These are phyloP conservation scores for Calocybe cyanea DNA, from an alignment of 768 basidiomycete genomes.

Conservation along the genomic window DNA sequence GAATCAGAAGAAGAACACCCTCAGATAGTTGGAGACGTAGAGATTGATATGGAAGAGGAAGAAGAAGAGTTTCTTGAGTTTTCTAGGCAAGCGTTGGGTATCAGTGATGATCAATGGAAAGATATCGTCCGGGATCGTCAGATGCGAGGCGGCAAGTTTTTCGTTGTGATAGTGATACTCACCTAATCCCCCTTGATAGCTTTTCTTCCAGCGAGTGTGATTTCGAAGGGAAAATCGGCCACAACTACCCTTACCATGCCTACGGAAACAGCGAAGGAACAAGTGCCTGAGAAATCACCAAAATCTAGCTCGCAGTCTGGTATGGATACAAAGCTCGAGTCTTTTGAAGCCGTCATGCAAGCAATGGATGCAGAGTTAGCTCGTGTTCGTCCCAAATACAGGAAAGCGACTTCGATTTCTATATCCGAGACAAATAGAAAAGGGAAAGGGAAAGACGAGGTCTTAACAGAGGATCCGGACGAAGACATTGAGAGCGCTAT, in stretches of 20 bases:
- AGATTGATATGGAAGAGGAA: slow-evolving; percentile 90
- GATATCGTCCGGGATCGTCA: slow-evolving; percentile 80
- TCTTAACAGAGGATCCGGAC: slow-evolving; percentile 36
- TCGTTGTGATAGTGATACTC: not conserved
- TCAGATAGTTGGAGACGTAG: slow-evolving; percentile 77
- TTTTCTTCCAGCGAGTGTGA: slow-evolving; percentile 55
- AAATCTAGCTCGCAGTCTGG: slow-evolving; percentile 35
- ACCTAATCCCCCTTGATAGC: slow-evolving; percentile 31
- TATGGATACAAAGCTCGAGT: slow-evolving; percentile 72
- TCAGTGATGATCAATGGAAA: slow-evolving; percentile 84
- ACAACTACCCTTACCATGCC: not conserved
- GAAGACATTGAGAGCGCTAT: slow-evolving; percentile 80
- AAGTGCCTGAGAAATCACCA: slow-evolving; percentile 13
- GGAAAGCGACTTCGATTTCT: slow-evolving; percentile 14
- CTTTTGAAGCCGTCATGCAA: slow-evolving; percentile 94
- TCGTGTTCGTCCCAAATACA: slow-evolving; percentile 33
- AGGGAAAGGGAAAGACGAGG: slow-evolving; percentile 37
- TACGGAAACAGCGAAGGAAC: not conserved
- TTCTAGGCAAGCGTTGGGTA: slow-evolving; percentile 86
- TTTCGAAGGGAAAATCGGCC: slow-evolving; percentile 10
- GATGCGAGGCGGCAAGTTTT: slow-evolving; percentile 71
- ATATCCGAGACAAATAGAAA: slow-evolving; percentile 10
- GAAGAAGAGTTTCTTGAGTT: slow-evolving; percentile 95
- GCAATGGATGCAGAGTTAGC: slow-evolving; percentile 88
- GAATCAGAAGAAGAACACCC: slow-evolving; percentile 82